phyloP scores from a whole-genome alignment of 441 rosid species.

The Manihot esculenta region DNA sequence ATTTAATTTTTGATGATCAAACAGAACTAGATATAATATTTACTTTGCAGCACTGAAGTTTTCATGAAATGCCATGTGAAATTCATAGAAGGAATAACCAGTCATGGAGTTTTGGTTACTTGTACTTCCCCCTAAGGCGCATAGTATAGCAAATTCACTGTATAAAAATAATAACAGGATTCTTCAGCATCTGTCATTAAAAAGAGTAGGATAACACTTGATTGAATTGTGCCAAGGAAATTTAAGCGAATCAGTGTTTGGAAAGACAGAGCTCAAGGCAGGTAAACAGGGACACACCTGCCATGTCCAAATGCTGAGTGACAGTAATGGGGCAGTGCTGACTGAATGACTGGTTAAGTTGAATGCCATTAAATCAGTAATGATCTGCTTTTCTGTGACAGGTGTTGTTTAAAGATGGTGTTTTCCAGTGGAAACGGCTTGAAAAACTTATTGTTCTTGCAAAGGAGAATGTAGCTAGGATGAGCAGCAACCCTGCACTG shows the following conservation, averaged over 20 bases:
- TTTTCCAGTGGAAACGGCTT: slow-evolving; percentile 94
- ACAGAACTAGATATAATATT: neutral
- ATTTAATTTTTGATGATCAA: no score
- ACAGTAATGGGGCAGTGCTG: neutral
- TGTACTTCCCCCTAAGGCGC: no score
- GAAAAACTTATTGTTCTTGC: slow-evolving; percentile 91
- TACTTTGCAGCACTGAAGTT: no score
- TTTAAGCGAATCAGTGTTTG: neutral
- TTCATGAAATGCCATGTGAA: no score
- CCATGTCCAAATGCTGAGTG: neutral
- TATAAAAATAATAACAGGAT: no score
- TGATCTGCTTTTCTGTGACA: slow-evolving; percentile 28
- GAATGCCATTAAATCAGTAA: neutral
- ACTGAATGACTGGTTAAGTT: neutral
- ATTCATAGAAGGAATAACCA: no score
- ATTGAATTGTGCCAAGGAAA: neutral
- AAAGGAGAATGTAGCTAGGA: slow-evolving; percentile 86
- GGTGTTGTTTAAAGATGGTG: slow-evolving; percentile 87
- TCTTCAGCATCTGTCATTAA: no score
- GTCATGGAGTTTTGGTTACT: no score
- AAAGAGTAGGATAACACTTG: neutral
- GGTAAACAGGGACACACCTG: neutral
- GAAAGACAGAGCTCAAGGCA: neutral
- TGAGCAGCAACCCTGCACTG: slow-evolving; percentile 90
- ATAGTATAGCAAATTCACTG: no score